Evolutionary conservation across 179 eudicot genomes (phyloP).

Genomic region (Gypsophila paniculata): DNA sequence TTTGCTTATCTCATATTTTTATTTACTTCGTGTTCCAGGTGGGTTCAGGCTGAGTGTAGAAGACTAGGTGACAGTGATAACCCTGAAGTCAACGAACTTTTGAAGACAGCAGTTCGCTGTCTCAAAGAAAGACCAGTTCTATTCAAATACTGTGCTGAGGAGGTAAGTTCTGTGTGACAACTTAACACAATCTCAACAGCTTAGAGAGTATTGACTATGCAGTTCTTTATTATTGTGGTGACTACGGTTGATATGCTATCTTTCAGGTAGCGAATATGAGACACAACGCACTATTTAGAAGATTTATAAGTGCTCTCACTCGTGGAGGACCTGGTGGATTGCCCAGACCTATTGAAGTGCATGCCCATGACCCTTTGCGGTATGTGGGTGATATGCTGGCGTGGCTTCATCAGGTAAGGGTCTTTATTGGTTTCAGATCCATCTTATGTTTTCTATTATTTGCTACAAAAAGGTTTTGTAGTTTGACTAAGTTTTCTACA

Average conservation of each 20-base stretch:
- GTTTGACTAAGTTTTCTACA: constrained; percentile 2
- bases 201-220: not conserved
- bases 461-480: not conserved
- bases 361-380: constrained; percentile 97
- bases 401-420: constrained; percentile 86
- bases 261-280: constrained; percentile 94
- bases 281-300: constrained; percentile 88
- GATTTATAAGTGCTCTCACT: constrained; percentile 95
- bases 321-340: constrained; percentile 99
- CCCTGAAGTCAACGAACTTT: constrained; percentile 90
- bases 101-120: constrained; percentile 84
- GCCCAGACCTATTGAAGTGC: constrained; percentile 99
- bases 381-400: constrained; percentile 98
- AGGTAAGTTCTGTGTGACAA: constrained; percentile 43
- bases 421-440: not conserved
- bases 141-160: constrained; percentile 97
- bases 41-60: constrained; percentile 96
- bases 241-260: constrained; percentile 1
- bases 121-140: constrained; percentile 96
- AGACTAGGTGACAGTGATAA: constrained; percentile 89
- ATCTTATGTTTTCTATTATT: not conserved
- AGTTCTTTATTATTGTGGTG: not conserved
- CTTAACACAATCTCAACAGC: constrained; percentile 8
- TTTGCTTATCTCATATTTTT: constrained; percentile 18
- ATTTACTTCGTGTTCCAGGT: constrained; percentile 40